These are phyloP conservation scores for Trichoderma arundinaceum DNA, from an alignment of 2,329 filamentous ascomycete genomes.

Conservation along the genomic window DNA sequence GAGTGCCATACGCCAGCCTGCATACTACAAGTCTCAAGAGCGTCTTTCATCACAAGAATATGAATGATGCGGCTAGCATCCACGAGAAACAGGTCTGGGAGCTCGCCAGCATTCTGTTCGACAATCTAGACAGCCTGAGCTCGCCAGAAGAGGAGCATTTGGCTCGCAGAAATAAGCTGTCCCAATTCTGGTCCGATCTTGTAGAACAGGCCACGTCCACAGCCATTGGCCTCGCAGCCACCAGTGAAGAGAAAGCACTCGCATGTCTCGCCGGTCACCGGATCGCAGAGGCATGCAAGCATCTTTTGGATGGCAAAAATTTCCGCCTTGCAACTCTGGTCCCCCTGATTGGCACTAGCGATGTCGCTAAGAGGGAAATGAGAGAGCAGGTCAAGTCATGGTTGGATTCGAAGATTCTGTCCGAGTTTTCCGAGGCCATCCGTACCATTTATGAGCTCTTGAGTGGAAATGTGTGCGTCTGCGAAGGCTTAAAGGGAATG, in stretches of 20 bases:
- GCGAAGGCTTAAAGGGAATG: slow-evolving; percentile 74
- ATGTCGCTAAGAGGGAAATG: slow-evolving; percentile 74
- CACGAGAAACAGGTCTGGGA: slow-evolving; percentile 84
- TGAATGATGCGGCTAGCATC: slow-evolving; percentile 52
- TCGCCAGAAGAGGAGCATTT: slow-evolving; percentile 48
- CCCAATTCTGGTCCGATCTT: slow-evolving; percentile 68
- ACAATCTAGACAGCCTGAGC: slow-evolving; percentile 59
- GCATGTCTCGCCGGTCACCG: slow-evolving; percentile 79
- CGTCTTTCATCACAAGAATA: slow-evolving; percentile 50
- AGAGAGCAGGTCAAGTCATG: slow-evolving; percentile 81
- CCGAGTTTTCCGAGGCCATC: slow-evolving; percentile 84
- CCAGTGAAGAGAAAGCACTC: slow-evolving; percentile 82
- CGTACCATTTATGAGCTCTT: slow-evolving; percentile 89
- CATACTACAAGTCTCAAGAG: slow-evolving; percentile 45
- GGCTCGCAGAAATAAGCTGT: slow-evolving; percentile 67
- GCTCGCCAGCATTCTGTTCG: slow-evolving; percentile 85
- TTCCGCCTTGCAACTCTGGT: slow-evolving; percentile 85
- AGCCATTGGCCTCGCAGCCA: slow-evolving; percentile 62
- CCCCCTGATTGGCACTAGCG: slow-evolving; percentile 77
- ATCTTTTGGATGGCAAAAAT: slow-evolving; percentile 76
- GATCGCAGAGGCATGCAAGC: slow-evolving; percentile 80
- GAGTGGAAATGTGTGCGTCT: slow-evolving; percentile 83
- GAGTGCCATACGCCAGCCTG: slow-evolving; percentile 65
- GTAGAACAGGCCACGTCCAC: slow-evolving; percentile 64
- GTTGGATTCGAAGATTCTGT: slow-evolving; percentile 80